Evolutionary conservation across 768 basidiomycete genomes (phyloP).

Genomic region (Amanita fuliginea): DNA sequence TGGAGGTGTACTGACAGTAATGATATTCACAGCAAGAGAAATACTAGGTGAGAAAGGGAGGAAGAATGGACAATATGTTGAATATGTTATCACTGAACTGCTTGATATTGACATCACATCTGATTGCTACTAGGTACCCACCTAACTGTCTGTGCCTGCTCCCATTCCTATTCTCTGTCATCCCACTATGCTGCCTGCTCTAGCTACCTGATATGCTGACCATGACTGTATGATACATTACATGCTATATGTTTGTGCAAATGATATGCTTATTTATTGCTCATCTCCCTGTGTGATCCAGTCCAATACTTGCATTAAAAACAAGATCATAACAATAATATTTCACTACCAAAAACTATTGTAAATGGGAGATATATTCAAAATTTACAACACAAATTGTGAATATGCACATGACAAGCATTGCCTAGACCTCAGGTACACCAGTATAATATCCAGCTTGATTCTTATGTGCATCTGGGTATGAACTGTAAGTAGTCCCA

Average conservation of each 20-base stretch:
- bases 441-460: not conserved
- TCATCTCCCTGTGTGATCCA: not conserved
- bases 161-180: not conserved
- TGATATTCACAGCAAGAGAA: slow-evolving; percentile 15
- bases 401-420: not conserved
- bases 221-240: not conserved
- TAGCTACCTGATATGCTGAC: not conserved
- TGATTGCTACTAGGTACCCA: not conserved
- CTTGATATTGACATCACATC: slow-evolving; percentile 8
- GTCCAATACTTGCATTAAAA: not conserved
- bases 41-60: slow-evolving; percentile 14
- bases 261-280: not conserved
- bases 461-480: not conserved
- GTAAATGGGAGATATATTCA: not conserved
- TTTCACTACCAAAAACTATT: not conserved
- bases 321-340: not conserved
- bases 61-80: slow-evolving; percentile 14
- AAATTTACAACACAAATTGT: not conserved
- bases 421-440: not conserved
- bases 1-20: slow-evolving; percentile 14
- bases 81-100: slow-evolving; percentile 12
- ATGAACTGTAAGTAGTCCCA: not conserved
- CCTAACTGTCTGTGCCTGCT: not conserved
- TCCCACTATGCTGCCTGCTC: not conserved
- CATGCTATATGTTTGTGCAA: not conserved